phyloP scores from a whole-genome alignment of 768 basidiomycete species.

The Leccinellum albellum region DNA sequence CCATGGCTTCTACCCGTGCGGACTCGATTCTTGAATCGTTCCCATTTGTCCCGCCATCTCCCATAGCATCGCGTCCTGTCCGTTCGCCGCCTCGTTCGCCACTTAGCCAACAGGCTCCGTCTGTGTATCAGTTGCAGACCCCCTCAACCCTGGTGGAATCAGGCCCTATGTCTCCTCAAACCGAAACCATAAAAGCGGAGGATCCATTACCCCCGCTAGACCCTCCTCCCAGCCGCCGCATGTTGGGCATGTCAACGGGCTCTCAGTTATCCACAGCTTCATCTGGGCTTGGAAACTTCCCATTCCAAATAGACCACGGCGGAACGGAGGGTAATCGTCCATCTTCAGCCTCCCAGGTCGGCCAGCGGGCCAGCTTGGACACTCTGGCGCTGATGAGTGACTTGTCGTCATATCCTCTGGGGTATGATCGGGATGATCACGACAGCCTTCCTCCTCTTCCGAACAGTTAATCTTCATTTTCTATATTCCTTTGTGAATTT shows the following conservation, averaged over 20 bases:
- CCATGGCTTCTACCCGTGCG: conserved; percentile 66
- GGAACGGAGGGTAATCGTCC: conserved; percentile 31
- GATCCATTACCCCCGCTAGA: conserved; percentile 34
- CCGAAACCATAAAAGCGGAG: conserved; percentile 23
- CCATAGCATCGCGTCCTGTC: conserved; percentile 77
- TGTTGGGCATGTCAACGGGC: conserved; percentile 68
- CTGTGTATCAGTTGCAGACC: conserved; percentile 13
- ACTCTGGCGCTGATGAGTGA: conserved; percentile 81
- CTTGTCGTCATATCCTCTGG: conserved; percentile 78
- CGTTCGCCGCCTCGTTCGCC: conserved; percentile 76
- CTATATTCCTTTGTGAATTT: background rate
- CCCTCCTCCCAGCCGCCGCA: conserved; percentile 56
- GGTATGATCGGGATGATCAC: conserved; percentile 50
- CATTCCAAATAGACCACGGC: conserved; percentile 80
- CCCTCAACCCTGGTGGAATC: conserved; percentile 1
- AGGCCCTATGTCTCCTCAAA: background rate
- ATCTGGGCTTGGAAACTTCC: conserved; percentile 79
- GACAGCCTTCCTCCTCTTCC: conserved; percentile 22
- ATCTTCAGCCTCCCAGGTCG: conserved; percentile 38
- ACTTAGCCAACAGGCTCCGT: conserved; percentile 54
- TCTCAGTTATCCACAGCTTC: conserved; percentile 77
- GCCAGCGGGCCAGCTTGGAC: conserved; percentile 78
- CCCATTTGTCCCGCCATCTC: conserved; percentile 86
- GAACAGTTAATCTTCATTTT: conserved; percentile 22
- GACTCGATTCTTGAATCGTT: conserved; percentile 86